Evolutionary conservation across 108 stramenopile species (phyloP), one percentile per base, ranked within the genome.

Genomic region (Discostella stelligeroides): DNA sequence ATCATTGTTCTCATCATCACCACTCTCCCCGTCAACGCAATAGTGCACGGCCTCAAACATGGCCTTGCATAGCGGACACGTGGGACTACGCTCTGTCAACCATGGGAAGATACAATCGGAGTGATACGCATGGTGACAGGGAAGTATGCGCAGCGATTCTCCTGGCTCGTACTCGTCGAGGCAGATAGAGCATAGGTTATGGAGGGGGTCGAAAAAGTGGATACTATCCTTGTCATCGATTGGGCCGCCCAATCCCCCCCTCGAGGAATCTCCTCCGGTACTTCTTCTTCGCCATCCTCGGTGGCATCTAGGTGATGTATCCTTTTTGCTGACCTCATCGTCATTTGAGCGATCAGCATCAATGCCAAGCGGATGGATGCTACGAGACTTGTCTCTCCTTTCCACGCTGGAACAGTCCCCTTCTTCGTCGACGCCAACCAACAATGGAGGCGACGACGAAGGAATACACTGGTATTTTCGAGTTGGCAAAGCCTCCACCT

Each of bases 111-210:
- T 85, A 71, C 97, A 97, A 13, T 91, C 85, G 27, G 73, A 74
- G 70, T 97, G 97, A 74, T 92, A 97, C 40, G 75, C 50, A 73
- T 97, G 97, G 5, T 75, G 63, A 67, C 97, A 97, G 0, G 95
- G 94, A 37, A 97, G 59, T n/a, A 88, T 73, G 42, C 86, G 82
- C 13, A 92, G 67, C 24, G 66, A 75, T 28, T 92, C 91, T 7
- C 81, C 84, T 15, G 83, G 56, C 66, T 92, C 86, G 71, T 92
- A 95, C 48, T 95, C 95, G 34, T 94, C 95, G 14, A 97, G 58
- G 59, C 96, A 97, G 48, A 97, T 90, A 23, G 92, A 85, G 83
- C 96, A 97, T 1, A 73, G 64, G 18, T 46, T 70, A 14, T 84
- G 78, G 18, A 51, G 55, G 34, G 56, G 50, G 34, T 68, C 55